Base-by-base conservation (phyloP, 768 basidiomycete genomes). In the Pulveroboletus sp. region DNA sequence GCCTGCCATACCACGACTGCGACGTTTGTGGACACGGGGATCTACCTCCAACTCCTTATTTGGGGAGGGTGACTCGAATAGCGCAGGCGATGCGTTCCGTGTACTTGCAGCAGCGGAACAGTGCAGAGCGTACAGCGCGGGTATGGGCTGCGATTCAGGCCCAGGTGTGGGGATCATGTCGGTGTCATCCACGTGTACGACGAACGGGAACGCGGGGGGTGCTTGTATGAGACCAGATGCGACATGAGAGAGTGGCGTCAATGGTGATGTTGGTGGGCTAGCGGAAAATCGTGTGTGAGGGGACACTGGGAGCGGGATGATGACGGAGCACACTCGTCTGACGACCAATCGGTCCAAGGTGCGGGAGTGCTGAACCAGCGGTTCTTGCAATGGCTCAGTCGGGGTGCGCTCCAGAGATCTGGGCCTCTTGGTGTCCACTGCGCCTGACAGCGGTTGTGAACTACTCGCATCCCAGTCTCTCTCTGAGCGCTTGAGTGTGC, bases 191-290 rank as follows among this genome's bases (percentile, higher is more conserved):
- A 69, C 52, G 25, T 62, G 63, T 72, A 64, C 42, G 35, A 56
- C 50, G 25, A 64, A 53, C 13, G 67, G 65, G 43, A 56, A 47
- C 29, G 33, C 69, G 25, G 75, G 46, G 11, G 84, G 81, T 1
- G 82, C 80, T 37, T 73, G 69, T 46, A 81, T 64, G 45, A 65
- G 62, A 17, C 77, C 75, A 3, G 73, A 69, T 24, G 73, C 75
- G 19, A 52, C 25, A 25, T 50, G 57, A 8, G 56, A 63, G 24
- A 60, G 58, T 33, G 58, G 65, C 16, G 60, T 64, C 14, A 69
- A 60, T 31, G 69, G 65, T 56, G 48, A 68, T 36, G 50, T 57
- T n/a, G 45, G 59, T 42, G 57, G 63, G 43, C 56, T 65, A 51
- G 44, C 46, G 19, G 52, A 49, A 10, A 52, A 45, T 31, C 50